A percentile compares a stretch with the other conserved stretches of the same genome.
Conservation (phyloP, 2,329 filamentous ascomycete species). For the Truncatella angustata region DNA sequence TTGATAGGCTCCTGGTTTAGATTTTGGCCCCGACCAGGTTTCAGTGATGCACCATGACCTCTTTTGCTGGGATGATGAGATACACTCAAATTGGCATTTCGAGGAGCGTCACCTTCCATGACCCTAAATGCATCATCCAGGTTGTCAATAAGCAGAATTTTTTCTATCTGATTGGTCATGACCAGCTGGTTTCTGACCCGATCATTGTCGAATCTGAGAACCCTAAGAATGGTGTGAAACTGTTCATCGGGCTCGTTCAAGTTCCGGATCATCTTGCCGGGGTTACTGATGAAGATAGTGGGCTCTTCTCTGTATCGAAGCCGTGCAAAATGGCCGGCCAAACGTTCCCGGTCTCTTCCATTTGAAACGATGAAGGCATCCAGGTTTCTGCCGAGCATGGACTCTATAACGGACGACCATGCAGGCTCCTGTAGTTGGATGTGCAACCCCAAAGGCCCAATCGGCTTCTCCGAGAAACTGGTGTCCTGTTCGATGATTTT, state of each 20-base stretch:
- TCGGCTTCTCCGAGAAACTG: constrained; percentile 67
- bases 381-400: constrained; percentile 65
- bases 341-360: constrained; percentile 69
- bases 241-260: constrained; percentile 70
- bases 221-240: constrained; percentile 76
- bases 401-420: constrained; percentile 84
- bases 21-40: constrained; percentile 34
- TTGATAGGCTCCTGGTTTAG: constrained; percentile 8
- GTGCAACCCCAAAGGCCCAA: constrained; percentile 81
- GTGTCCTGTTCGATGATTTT: constrained; percentile 66
- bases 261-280: constrained; percentile 53
- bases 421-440: constrained; percentile 74
- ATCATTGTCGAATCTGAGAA: constrained; percentile 78
- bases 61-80: constrained; percentile 61
- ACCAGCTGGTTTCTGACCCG: constrained; percentile 78
- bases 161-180: constrained; percentile 80
- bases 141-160: constrained; percentile 73
- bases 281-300: constrained; percentile 64
- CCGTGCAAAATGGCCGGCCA: constrained; percentile 64
- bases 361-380: constrained; percentile 79
- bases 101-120: constrained; percentile 63
- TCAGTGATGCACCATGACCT: constrained; percentile 60
- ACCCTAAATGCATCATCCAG: constrained; percentile 64
- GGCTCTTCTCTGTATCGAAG: constrained; percentile 42
- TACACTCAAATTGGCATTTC: constrained; percentile 73